These are phyloP conservation scores for Hygrophila difformis DNA, from an alignment of 257 asterid species.

Conservation along the genomic window DNA sequence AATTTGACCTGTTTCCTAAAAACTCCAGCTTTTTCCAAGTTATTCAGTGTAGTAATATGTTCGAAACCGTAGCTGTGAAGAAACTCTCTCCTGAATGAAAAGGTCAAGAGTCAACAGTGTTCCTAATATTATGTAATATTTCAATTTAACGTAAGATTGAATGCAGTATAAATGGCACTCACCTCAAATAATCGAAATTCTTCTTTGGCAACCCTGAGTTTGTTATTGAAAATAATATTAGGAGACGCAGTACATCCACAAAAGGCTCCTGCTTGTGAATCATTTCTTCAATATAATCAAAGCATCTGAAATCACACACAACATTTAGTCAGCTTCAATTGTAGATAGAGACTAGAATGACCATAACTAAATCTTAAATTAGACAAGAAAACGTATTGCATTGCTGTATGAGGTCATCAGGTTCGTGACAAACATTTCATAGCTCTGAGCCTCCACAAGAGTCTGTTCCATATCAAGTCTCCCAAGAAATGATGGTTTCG, in stretches of 20 bases:
- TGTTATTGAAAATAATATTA: conserved; percentile 73
- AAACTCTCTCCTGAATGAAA: conserved; percentile 69
- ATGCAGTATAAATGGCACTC: conserved; percentile 19
- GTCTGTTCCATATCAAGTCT: conserved; percentile 96
- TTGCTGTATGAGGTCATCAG: background rate
- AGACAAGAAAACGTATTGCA: conserved; percentile 6
- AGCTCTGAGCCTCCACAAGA: conserved; percentile 88
- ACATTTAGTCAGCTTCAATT: conserved; percentile 15
- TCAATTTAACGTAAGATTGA: background rate
- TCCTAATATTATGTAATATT: background rate
- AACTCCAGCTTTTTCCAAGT: conserved; percentile 93
- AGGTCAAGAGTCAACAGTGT: conserved; percentile 11
- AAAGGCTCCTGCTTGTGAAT: conserved; percentile 93
- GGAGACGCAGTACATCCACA: conserved; percentile 67
- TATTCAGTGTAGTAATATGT: conserved; percentile 75
- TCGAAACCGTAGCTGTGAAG: conserved; percentile 98
- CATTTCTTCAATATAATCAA: conserved; percentile 88
- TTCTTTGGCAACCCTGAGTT: conserved; percentile 85
- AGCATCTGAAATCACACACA: conserved; percentile 55
- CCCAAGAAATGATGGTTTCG: conserved; percentile 76
- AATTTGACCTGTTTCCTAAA: conserved; percentile 69
- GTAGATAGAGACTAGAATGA: conserved; percentile 3
- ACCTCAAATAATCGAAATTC: conserved; percentile 87
- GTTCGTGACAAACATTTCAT: conserved; percentile 58
- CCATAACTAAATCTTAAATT: no score